Percentiles rank a stretch among this genome's conserved stretches.
Evolutionary conservation across 2,329 filamentous ascomycete genomes (phyloP).

Genomic region (Cladosporium halotolerans): DNA sequence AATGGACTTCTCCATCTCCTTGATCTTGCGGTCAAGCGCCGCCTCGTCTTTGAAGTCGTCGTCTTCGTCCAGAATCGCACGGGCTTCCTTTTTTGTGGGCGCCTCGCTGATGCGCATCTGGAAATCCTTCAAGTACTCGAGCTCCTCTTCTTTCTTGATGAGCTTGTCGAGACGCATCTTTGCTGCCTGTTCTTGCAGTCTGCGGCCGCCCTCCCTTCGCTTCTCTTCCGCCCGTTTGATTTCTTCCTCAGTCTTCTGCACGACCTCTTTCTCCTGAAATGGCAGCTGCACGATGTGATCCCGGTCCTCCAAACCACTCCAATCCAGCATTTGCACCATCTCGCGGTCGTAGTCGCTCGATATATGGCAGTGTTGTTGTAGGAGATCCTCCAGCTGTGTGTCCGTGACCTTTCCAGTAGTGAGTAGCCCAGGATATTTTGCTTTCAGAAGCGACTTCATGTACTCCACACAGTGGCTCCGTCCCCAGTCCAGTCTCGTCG

Average conservation of each 20-base stretch:
- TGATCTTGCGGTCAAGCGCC: conserved; percentile 75
- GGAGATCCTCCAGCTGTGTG: conserved; percentile 79
- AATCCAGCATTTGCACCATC: conserved; percentile 71
- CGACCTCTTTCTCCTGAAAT: conserved; percentile 80
- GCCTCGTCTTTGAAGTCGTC: conserved; percentile 90
- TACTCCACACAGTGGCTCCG: conserved; percentile 87
- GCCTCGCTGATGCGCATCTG: conserved; percentile 61
- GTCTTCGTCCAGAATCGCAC: conserved; percentile 69
- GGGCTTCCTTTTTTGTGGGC: conserved; percentile 85
- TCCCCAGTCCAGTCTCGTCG: conserved; percentile 90
- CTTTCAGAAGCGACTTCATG: conserved; percentile 74
- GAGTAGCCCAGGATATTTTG: conserved; percentile 88
- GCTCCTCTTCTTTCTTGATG: conserved; percentile 89
- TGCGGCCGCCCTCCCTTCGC: conserved; percentile 85
- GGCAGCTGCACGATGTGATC: conserved; percentile 89
- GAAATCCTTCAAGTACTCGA: conserved; percentile 87
- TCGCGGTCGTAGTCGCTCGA: conserved; percentile 79
- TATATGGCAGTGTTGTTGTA: conserved; percentile 84
- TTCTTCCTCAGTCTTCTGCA: conserved; percentile 93
- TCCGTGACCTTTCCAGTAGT: conserved; percentile 62
- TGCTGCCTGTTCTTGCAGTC: conserved; percentile 89
- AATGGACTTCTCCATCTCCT: conserved; percentile 85
- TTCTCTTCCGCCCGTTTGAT: conserved; percentile 84
- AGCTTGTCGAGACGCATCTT: conserved; percentile 96
- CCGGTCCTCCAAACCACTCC: conserved; percentile 84